A percentile compares a stretch with the other conserved stretches of the same genome.
These are phyloP conservation scores for Chamaecyparis obtusa DNA, from an alignment of 75 land plant genomes.

Conservation along the genomic window DNA sequence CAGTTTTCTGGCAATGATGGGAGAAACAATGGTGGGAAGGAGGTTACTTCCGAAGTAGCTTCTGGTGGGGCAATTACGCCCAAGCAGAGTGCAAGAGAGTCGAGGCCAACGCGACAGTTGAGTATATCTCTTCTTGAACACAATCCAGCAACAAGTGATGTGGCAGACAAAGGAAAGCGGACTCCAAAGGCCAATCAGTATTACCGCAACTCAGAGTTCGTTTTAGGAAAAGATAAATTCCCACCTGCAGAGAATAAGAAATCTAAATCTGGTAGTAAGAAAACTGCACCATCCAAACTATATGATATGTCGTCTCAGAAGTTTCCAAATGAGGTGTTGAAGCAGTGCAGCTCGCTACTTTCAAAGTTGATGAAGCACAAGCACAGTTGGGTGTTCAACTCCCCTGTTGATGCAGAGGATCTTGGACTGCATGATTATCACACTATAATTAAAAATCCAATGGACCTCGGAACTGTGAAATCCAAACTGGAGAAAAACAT, in stretches of 20 bases:
- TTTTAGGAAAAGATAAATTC: slow-evolving; percentile 67
- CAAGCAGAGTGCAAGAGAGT: slow-evolving; percentile 13
- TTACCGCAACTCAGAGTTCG: slow-evolving; percentile 44
- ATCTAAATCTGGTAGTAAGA: slow-evolving; percentile 39
- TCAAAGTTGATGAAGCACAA: slow-evolving; percentile 69
- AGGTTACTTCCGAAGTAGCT: slow-evolving; percentile 39
- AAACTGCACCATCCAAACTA: slow-evolving; percentile 14
- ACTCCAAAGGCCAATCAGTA: slow-evolving; percentile 64
- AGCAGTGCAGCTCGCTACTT: slow-evolving; percentile 49
- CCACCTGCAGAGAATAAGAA: slow-evolving; percentile 57
- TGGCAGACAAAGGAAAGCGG: slow-evolving; percentile 45
- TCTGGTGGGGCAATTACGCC: slow-evolving; percentile 18
- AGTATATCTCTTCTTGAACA: slow-evolving; percentile 27
- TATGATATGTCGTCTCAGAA: slow-evolving; percentile 8
- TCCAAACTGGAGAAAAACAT: slow-evolving; percentile 28
- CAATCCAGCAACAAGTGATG: slow-evolving; percentile 17
- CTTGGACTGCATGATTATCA: slow-evolving; percentile 68
- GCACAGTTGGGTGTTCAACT: slow-evolving; percentile 74
- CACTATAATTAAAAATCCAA: slow-evolving; percentile 57
- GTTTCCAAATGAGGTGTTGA: slow-evolving; percentile 23
- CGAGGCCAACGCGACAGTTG: slow-evolving; percentile 16
- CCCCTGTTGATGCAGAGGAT: slow-evolving; percentile 62
- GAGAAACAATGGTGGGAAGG: slow-evolving; percentile 21
- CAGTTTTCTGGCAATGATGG: slow-evolving; percentile 23
- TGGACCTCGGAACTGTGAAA: slow-evolving; percentile 86